These are phyloP conservation scores for Trichosanthes cucumerina DNA, from an alignment of 306 rosid genomes.

Conservation along the genomic window DNA sequence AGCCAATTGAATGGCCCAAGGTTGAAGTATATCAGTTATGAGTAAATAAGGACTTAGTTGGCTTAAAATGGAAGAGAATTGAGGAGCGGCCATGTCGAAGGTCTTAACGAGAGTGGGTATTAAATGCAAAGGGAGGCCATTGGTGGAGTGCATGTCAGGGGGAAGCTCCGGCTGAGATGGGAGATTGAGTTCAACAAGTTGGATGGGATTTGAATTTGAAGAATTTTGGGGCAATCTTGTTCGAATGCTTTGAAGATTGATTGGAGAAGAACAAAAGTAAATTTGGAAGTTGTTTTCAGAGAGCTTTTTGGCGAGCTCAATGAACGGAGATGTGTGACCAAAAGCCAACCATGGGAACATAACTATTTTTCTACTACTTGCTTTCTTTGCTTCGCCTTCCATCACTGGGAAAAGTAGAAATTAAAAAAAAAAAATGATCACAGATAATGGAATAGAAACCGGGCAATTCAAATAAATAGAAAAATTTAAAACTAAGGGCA, in stretches of 20 bases:
- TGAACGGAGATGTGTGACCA: neutral
- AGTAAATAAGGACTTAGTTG: conserved; percentile 11
- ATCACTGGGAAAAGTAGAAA: no score
- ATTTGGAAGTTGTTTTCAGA: neutral
- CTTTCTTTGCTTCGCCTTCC: neutral
- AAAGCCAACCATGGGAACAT: neutral
- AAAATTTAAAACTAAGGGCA: no score
- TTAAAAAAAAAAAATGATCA: no score
- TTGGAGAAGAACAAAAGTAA: neutral
- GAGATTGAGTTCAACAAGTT: conserved; percentile 2
- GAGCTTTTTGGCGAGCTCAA: neutral
- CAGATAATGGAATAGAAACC: no score
- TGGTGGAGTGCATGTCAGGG: conserved; percentile 16
- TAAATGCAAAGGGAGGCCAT: conserved; percentile 19
- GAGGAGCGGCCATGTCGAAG: conserved; percentile 16
- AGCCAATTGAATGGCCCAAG: conserved; percentile 13
- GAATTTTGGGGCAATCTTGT: neutral
- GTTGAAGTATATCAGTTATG: conserved; percentile 18
- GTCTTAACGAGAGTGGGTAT: conserved; percentile 12
- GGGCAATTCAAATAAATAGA: no score
- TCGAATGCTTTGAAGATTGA: neutral
- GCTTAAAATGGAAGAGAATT: conserved; percentile 5
- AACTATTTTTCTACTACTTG: neutral
- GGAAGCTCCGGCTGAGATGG: conserved; percentile 18
- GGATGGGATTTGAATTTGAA: neutral